A percentile compares a stretch with the other conserved stretches of the same genome.
Conservation (phyloP, 495 filamentous ascomycete species). For the Parachaetomium inaequale region DNA sequence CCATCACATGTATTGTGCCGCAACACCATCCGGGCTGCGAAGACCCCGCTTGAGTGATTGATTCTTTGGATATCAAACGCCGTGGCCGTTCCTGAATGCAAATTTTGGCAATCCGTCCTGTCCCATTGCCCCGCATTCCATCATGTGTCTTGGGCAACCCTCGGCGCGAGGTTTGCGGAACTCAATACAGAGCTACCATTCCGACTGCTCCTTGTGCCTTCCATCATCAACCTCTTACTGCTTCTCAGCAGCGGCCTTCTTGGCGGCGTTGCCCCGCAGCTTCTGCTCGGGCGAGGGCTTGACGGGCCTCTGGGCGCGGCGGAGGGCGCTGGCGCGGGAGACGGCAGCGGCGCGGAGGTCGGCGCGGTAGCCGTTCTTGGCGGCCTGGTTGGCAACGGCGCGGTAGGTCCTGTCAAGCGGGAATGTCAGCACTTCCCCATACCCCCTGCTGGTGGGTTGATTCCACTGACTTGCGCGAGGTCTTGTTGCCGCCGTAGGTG, state of each 20-base stretch:
- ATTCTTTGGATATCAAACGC: constrained; percentile 40
- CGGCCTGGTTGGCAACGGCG: constrained; percentile 70
- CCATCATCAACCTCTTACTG: constrained; percentile 25
- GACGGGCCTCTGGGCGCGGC: constrained; percentile 68
- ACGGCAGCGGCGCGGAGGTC: constrained; percentile 86
- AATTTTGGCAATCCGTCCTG: constrained; percentile 27
- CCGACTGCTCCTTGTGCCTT: constrained; percentile 8
- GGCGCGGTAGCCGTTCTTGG: constrained; percentile 78
- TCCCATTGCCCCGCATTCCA: constrained; percentile 29
- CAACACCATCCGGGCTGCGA: constrained; percentile 19
- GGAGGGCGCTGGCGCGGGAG: constrained; percentile 83
- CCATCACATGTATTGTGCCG: constrained; percentile 17
- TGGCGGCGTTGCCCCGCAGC: constrained; percentile 76
- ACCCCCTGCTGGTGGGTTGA: constrained; percentile 61
- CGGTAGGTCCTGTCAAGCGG: constrained; percentile 69
- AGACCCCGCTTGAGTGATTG: constrained; percentile 29
- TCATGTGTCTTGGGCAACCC: constrained; percentile 20
- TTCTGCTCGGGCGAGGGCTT: constrained; percentile 73
- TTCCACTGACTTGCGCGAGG: constrained; percentile 72
- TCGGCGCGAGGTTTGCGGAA: constrained; percentile 16
- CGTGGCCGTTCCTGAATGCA: constrained; percentile 36
- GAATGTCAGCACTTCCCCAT: constrained; percentile 27
- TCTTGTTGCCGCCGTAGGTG: constrained; percentile 64
- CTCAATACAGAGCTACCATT: constrained; percentile 27
- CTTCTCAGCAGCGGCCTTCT: constrained; percentile 51